phyloP scores from a whole-genome alignment of 768 basidiomycete genomes.

The Gloeostereum incarnatum region DNA sequence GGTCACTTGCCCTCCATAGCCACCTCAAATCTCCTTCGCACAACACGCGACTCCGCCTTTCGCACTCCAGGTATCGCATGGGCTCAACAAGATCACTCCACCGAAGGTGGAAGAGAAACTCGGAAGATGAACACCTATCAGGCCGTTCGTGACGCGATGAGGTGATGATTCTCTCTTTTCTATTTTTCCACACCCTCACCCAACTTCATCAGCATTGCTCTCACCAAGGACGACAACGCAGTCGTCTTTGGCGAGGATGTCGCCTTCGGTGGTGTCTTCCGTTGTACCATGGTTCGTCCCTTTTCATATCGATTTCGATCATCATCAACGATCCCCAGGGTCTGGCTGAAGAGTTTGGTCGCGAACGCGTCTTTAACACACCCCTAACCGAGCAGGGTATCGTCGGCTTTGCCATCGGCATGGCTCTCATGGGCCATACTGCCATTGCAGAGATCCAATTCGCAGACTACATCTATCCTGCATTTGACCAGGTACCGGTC shows the following conservation, averaged over 20 bases:
- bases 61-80: constrained; percentile 68
- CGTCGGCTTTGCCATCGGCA: constrained; percentile 87
- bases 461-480: constrained; percentile 86
- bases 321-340: constrained; percentile 36
- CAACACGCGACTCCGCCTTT: constrained; percentile 60
- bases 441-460: constrained; percentile 94
- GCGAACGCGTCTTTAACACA: constrained; percentile 92
- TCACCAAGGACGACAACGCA: constrained; percentile 78
- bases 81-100: constrained; percentile 48
- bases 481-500: constrained; percentile 93
- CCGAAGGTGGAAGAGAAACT: constrained; percentile 73
- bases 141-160: constrained; percentile 85
- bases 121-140: constrained; percentile 96
- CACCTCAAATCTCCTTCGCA: constrained; percentile 53
- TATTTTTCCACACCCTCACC: constrained; percentile 2
- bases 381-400: constrained; percentile 91
- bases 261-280: constrained; percentile 90
- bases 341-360: constrained; percentile 86
- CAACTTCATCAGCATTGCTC: constrained; percentile 50
- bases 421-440: constrained; percentile 89
- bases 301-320: not conserved
- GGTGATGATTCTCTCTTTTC: constrained; percentile 26
- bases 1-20: constrained; percentile 71
- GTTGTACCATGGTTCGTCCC: constrained; percentile 75
- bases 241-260: constrained; percentile 91